Evolutionary conservation across 2,329 filamentous ascomycete species (phyloP).

Genomic region (Coniochaeta sp.): DNA sequence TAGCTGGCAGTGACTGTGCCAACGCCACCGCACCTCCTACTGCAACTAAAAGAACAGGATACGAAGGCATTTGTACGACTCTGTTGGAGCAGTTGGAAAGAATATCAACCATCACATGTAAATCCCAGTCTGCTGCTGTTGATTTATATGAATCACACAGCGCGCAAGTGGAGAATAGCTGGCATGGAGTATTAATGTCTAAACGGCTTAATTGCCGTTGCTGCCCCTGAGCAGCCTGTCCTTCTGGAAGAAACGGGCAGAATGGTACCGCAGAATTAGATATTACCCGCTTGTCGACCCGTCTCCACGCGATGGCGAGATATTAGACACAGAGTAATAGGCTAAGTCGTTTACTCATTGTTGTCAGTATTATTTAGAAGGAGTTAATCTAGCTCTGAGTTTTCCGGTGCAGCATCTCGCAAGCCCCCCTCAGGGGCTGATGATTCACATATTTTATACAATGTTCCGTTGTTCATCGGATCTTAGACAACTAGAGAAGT

Average conservation of each 20-base stretch:
- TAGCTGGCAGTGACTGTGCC: slow-evolving; percentile 3
- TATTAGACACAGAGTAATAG: background rate
- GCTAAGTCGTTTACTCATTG: background rate
- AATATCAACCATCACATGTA: background rate
- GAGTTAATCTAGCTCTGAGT: background rate
- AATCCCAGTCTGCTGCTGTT: background rate
- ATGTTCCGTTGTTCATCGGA: too few relatives aligned
- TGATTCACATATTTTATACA: too few relatives aligned
- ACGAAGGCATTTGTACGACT: background rate
- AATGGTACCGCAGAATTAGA: background rate
- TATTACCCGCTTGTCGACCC: background rate
- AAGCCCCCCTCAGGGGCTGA: background rate
- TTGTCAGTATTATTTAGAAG: background rate
- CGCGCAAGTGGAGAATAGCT: background rate
- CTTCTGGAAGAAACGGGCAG: background rate
- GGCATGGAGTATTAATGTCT: too few relatives aligned
- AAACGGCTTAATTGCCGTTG: background rate
- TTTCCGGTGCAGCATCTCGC: background rate
- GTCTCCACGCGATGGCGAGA: background rate
- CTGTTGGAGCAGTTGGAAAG: background rate
- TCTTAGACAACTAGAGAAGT: too few relatives aligned
- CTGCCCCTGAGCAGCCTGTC: background rate
- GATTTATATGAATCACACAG: background rate
- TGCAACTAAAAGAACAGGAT: background rate
- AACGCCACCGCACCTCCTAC: slow-evolving; percentile 4